Base-by-base conservation (phyloP, 176 grass and related monocot genomes). In the Oryza glumipatula region DNA sequence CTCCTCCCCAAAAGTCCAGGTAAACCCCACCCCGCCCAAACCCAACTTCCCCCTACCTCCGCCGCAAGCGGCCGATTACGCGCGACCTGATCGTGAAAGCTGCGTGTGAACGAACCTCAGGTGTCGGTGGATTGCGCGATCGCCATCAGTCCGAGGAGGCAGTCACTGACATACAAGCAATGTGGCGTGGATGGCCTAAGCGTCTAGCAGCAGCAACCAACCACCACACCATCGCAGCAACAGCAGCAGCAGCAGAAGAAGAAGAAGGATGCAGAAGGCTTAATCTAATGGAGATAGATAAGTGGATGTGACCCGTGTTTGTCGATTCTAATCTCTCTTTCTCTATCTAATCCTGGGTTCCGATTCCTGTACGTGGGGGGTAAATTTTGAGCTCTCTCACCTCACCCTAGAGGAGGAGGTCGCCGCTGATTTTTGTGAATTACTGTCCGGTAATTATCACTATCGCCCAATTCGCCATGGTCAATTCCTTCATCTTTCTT, bases 71-170 rank as follows among this genome's bases (percentile, higher is more conserved):
- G 43, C 23, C 61, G 28, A 66, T 63, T 3, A 23, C 41, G 36
- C 30, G 51, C 60, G 73, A 52, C 35, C 22, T 47, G 60, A 78
- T 70, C 9, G 80, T 16, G n/a, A 89, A 88, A 75, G 9, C 61
- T 69, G 83, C 70, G 19, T 22, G 45, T 61, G 79, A 73, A 71
- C 82, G 9, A 75, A 83, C 69, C 77, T 17, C 36, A 98, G 96
- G 96, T 95, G 72, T 95, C 96, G 65, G 91, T 98, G 87, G 96
- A 95, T 65, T 98, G 96, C 80, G 89, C 88, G 77, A 98, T 98
- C 81, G 89, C 85, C 76, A 98, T 98, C 82, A 98, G 96, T 41
- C 96, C 96, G 21, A 95, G 70, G 83, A 92, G 83, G 85, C 96
- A 95, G 87, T 95, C 96, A 16, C 70, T 98, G 66, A 98, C 92